Base-by-base conservation (phyloP, 2,329 filamentous ascomycete genomes). In the Teratosphaeria nubilosa region DNA sequence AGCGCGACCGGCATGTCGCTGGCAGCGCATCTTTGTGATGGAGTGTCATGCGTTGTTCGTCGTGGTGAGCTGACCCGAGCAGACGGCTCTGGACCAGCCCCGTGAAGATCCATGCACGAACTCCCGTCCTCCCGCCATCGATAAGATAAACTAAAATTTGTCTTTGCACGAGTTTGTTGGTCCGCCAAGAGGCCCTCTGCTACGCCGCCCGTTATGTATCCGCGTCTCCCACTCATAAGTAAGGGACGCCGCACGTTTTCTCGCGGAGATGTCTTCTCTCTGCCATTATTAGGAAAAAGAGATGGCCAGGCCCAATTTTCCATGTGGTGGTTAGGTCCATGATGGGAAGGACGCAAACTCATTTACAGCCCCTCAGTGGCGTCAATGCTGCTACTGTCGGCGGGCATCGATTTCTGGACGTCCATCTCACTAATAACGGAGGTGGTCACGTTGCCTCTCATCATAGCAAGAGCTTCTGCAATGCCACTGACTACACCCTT, bases 341-440 rank as follows among this genome's bases (percentile, higher is more conserved):
- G 2, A 59, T 59, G 57, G 57, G 57, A 27, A 54, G 57, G 51
- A 25, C 57, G 14, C 57, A 59, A 20, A 52, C 37, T 24, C 20
- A 50, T 45, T 27, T 56, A 55, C 34, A 48, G 41, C 51, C 25
- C 45, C 5, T 31, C 9, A 30, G 14, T 45, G 51, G 24, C 34
- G 54, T 24, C 57, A 31, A 59, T 54, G 55, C 37, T 51, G 32
- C 58, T 24, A 55, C 27, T 4, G 27, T 48, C 16, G 41, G 41
- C 41, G 41, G 41, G 55, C 63, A 55, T 48, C 60, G 62, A 56
- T 64, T 65, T 20, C 58, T 66, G 50, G 64, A 65, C 56, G 48
- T 65, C n/a, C 59, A 60, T 25, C 59, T 64, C 4, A 63, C 62
- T 34, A 65, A 64, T 34, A 25, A 53, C 25, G 51, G 51, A 16